Evolutionary conservation across 2,329 filamentous ascomycete genomes (phyloP).

Genomic region (Colletotrichum sansevieriae): DNA sequence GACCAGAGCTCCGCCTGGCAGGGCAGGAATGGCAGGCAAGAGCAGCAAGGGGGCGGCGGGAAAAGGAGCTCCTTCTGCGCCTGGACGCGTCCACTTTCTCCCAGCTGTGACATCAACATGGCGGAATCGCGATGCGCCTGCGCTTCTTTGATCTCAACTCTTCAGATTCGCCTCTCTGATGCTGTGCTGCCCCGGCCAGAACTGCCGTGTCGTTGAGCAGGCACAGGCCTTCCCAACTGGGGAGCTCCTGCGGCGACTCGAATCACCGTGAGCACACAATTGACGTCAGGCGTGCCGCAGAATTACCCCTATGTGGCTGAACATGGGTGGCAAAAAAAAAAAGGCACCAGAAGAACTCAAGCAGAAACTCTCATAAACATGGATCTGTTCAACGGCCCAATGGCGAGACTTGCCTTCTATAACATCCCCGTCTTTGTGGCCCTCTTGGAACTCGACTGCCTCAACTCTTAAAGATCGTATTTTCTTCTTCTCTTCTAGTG

Average conservation of each 20-base stretch:
- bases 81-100: slow-evolving; percentile 31
- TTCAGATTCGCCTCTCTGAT: not conserved
- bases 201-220: slow-evolving; percentile 9
- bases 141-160: slow-evolving; percentile 19
- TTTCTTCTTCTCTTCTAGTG: not conserved
- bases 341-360: too few species aligned
- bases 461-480: not conserved
- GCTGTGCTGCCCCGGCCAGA: not conserved
- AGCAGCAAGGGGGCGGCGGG: slow-evolving; percentile 1
- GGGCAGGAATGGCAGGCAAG: slow-evolving; percentile 3
- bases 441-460: not conserved
- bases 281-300: slow-evolving; percentile 28
- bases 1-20: slow-evolving; percentile 32
- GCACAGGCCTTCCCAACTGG: slow-evolving; percentile 12
- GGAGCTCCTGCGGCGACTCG: not conserved
- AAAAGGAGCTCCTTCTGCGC: slow-evolving; percentile 6
- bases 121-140: slow-evolving; percentile 35
- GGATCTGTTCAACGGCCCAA: not conserved
- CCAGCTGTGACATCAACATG: slow-evolving; percentile 41
- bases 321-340: too few species aligned
- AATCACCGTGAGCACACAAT: slow-evolving; percentile 21
- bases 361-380: not conserved
- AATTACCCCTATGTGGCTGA: too few species aligned
- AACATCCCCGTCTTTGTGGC: not conserved
- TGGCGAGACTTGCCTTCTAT: slow-evolving; percentile 11